Evolutionary conservation across 345 rosid species (phyloP).

Genomic region (Combretum micranthum): DNA sequence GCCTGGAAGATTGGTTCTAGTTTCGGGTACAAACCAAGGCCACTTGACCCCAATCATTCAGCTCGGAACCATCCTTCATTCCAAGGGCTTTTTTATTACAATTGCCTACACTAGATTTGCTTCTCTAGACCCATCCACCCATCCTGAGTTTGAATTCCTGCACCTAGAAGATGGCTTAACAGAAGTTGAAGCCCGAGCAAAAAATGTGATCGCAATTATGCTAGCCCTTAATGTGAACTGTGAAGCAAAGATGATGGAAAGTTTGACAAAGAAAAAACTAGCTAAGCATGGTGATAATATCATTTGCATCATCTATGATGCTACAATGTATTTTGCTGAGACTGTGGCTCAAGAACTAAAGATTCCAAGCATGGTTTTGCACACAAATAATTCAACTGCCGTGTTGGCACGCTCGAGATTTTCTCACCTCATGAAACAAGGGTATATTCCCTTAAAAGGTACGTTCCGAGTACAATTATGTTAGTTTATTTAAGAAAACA

Average conservation of each 20-base stretch:
- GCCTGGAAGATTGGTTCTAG: slow-evolving; percentile 27
- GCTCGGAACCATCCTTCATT: slow-evolving; percentile 32
- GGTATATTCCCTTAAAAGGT: slow-evolving; percentile 31
- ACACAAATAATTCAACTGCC: slow-evolving; percentile 23
- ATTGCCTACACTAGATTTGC: slow-evolving; percentile 33
- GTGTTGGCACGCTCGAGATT: slow-evolving; percentile 16
- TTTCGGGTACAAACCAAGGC: slow-evolving; percentile 58
- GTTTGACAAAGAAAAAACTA: slow-evolving; percentile 13
- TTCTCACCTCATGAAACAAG: slow-evolving; percentile 13
- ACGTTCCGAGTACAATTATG: background rate
- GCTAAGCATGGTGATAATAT: slow-evolving; percentile 9
- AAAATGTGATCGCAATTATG: slow-evolving; percentile 13
- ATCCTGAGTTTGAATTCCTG: slow-evolving; percentile 21
- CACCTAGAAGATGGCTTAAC: slow-evolving; percentile 29
- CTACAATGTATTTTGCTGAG: slow-evolving; percentile 30
- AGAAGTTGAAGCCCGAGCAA: slow-evolving; percentile 5
- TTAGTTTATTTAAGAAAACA: too few species aligned
- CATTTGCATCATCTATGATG: slow-evolving; percentile 35
- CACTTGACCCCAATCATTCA: slow-evolving; percentile 29
- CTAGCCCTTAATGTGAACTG: slow-evolving; percentile 28
- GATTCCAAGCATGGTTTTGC: slow-evolving; percentile 35
- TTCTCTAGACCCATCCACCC: slow-evolving; percentile 17
- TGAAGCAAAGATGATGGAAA: slow-evolving; percentile 21
- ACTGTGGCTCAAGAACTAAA: slow-evolving; percentile 26
- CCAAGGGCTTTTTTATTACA: slow-evolving; percentile 51